Conservation (phyloP, 164 flowering plant genomes). For the Malania oleifera region DNA sequence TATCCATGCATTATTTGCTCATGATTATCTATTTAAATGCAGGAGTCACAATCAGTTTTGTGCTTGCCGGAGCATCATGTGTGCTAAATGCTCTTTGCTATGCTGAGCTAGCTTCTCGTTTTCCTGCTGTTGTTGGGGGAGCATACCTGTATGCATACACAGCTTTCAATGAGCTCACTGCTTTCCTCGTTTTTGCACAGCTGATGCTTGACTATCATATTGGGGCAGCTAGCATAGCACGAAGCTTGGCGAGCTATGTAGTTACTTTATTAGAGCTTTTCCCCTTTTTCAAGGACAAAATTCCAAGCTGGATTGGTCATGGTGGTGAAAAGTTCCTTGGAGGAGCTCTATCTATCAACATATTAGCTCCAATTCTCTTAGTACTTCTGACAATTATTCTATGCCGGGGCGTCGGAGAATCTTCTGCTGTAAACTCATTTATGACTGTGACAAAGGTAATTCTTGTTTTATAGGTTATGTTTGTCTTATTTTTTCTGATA, state of each 20-base stretch:
- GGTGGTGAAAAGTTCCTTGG: conserved; percentile 65
- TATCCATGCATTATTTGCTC: too few species aligned
- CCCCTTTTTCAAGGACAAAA: conserved; percentile 55
- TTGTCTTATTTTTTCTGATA: neutral
- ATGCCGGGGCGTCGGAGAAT: conserved; percentile 84
- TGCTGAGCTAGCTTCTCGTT: conserved; percentile 88
- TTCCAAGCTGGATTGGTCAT: conserved; percentile 90
- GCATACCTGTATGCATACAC: conserved; percentile 86
- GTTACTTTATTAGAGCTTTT: conserved; percentile 62
- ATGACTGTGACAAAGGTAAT: conserved; percentile 91
- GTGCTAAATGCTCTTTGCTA: conserved; percentile 89
- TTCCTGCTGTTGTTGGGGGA: conserved; percentile 98
- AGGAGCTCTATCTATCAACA: conserved; percentile 69
- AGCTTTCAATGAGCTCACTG: conserved; percentile 95
- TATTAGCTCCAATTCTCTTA: conserved; percentile 83
- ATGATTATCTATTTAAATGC: conserved; percentile 23
- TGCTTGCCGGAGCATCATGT: conserved; percentile 84
- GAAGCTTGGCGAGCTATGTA: conserved; percentile 86
- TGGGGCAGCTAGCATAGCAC: conserved; percentile 95
- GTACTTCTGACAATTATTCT: conserved; percentile 64
- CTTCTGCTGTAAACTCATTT: conserved; percentile 67
- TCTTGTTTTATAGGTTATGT: too few species aligned
- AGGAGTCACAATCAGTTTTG: conserved; percentile 91
- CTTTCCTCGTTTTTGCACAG: conserved; percentile 88
- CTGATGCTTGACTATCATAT: conserved; percentile 94